Evolutionary conservation across 2,329 filamentous ascomycete species (phyloP).

Genomic region (Calonectria pseudoturangicola): DNA sequence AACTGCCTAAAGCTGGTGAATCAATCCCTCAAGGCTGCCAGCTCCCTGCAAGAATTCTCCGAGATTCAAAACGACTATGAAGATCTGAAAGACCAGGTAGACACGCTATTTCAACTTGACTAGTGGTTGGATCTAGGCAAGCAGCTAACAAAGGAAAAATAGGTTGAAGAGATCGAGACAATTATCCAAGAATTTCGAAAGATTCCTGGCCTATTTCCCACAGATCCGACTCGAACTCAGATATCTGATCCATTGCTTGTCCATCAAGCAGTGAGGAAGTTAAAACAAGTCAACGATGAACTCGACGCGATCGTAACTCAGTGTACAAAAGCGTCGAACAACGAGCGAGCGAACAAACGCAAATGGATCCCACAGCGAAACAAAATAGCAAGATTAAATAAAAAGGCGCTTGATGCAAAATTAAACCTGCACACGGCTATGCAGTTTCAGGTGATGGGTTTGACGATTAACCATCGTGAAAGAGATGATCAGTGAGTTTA

Average conservation of each 20-base stretch:
- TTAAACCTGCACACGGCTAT: neutral
- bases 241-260: neutral
- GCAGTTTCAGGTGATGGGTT: neutral
- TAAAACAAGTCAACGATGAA: neutral
- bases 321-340: neutral
- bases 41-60: constrained; percentile 3
- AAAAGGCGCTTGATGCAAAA: neutral
- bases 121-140: neutral
- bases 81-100: neutral
- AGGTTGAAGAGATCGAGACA: neutral
- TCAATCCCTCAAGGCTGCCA: constrained; percentile 5
- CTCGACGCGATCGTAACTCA: neutral
- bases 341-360: neutral
- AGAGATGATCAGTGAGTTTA: neutral
- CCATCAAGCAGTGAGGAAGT: neutral
- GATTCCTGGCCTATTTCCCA: constrained; percentile 3
- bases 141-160: neutral
- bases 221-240: neutral
- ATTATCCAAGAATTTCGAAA: constrained; percentile 4
- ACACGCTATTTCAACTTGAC: too few relatives aligned
- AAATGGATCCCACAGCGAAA: constrained; percentile 11
- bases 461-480: neutral
- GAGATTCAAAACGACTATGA: constrained; percentile 2
- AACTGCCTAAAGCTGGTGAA: constrained; percentile 3
- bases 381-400: neutral